A percentile compares a stretch with the other conserved stretches of the same genome.
phyloP scores from a whole-genome alignment of 106 monocot species.

The Triglochin maritima region DNA sequence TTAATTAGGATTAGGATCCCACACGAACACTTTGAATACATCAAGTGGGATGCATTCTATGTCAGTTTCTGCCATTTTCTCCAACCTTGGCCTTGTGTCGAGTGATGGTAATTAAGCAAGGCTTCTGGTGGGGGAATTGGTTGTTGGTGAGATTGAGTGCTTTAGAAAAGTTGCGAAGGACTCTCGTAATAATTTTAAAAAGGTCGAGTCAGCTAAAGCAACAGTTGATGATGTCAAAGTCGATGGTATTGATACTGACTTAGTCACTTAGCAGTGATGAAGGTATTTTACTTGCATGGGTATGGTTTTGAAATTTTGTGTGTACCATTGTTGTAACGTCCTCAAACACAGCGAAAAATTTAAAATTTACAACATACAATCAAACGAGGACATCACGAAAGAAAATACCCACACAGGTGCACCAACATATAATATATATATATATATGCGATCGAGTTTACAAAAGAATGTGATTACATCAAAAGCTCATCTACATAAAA shows the following conservation, averaged over 20 bases:
- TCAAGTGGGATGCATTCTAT: conserved; percentile 55
- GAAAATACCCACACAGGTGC: too few relatives aligned
- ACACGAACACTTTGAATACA: conserved; percentile 11
- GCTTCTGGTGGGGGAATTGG: conserved; percentile 80
- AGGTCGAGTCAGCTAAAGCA: conserved; percentile 67
- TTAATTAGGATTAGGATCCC: too few relatives aligned
- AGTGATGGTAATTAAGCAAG: conserved; percentile 28
- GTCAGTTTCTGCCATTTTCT: conserved; percentile 52
- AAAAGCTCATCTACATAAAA: too few relatives aligned
- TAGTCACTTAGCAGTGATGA: conserved; percentile 95
- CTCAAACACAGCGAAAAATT: too few relatives aligned
- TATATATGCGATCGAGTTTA: too few relatives aligned
- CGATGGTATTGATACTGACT: conserved; percentile 85
- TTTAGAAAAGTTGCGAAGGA: conserved; percentile 62
- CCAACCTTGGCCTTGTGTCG: conserved; percentile 51
- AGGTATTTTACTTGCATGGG: conserved; percentile 32
- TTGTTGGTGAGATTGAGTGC: conserved; percentile 66
- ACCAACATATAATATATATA: too few relatives aligned
- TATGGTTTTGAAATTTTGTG: neutral
- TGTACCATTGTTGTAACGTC: too few relatives aligned
- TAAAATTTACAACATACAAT: too few relatives aligned
- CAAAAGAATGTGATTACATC: too few relatives aligned
- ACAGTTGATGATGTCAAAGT: conserved; percentile 84
- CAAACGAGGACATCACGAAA: too few relatives aligned
- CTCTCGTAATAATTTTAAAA: conserved; percentile 58